Conservation (phyloP, 257 asterid genomes). For the Capsicum chinense region DNA sequence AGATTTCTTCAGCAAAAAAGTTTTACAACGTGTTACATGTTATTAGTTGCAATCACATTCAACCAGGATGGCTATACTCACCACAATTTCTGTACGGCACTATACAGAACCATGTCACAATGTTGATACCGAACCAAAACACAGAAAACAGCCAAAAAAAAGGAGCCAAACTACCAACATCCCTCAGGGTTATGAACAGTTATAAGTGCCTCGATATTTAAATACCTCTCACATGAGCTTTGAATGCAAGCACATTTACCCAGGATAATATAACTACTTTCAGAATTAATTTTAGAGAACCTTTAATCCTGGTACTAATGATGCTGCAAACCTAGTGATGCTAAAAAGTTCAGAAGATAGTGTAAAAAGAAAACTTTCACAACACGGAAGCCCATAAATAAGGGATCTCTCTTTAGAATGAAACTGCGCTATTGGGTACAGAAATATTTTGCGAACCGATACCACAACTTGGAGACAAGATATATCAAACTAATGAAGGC, state of each 20-base stretch:
- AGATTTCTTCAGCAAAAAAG: not conserved
- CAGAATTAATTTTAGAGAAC: not conserved
- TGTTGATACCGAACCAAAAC: not conserved
- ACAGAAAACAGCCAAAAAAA: not conserved
- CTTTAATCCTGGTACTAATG: not conserved
- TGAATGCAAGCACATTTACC: slow-evolving; percentile 6
- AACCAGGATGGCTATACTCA: slow-evolving; percentile 7
- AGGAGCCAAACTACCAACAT: not conserved
- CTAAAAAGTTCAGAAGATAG: not conserved
- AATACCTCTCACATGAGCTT: not conserved
- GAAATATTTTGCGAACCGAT: not conserved
- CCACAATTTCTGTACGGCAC: not conserved
- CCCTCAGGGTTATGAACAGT: not conserved
- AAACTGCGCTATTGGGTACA: not conserved
- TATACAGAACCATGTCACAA: slow-evolving; percentile 11
- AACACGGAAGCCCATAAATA: not conserved
- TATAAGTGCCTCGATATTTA: not conserved
- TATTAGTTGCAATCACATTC: not conserved
- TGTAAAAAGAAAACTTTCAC: not conserved
- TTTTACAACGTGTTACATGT: not conserved
- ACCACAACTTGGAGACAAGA: not conserved
- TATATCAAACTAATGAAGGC: not conserved
- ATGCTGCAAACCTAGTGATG: not conserved
- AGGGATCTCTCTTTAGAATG: slow-evolving; percentile 14
- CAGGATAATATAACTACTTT: not conserved